Evolutionary conservation across 148 eudicot species (phyloP).

Genomic region (Nepenthes gracilis): DNA sequence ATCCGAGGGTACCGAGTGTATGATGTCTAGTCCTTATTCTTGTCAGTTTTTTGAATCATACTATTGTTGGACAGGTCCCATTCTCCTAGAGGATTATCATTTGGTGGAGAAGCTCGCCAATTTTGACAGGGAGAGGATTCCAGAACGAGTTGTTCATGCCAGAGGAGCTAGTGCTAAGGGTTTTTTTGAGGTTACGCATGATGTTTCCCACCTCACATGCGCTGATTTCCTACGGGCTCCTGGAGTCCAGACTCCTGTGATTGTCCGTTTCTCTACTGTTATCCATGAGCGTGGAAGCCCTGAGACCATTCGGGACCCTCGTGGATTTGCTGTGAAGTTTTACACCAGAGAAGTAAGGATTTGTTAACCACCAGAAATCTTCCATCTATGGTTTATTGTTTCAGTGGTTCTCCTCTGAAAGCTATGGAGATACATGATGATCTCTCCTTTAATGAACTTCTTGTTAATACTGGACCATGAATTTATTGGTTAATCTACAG

Average conservation of each 20-base stretch:
- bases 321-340: constrained; percentile 95
- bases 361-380: neutral
- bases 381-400: neutral
- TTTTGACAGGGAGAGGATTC: constrained; percentile 69
- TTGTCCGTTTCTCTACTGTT: constrained; percentile 94
- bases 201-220: constrained; percentile 68
- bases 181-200: constrained; percentile 84
- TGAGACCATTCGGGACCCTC: constrained; percentile 86
- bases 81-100: constrained; percentile 77
- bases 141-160: constrained; percentile 83
- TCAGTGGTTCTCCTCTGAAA: neutral
- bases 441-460: too few relatives aligned
- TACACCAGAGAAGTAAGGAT: constrained; percentile 84
- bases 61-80: constrained; percentile 34
- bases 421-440: neutral
- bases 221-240: constrained; percentile 92
- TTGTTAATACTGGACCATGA: too few relatives aligned
- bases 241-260: constrained; percentile 90
- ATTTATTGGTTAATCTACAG: too few relatives aligned
- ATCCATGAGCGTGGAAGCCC: constrained; percentile 98
- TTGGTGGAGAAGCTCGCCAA: constrained; percentile 71
- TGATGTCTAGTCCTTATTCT: too few relatives aligned
- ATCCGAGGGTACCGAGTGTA: too few relatives aligned
- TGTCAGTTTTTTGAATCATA: neutral
- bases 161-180: constrained; percentile 82